Evolutionary conservation across 2,329 filamentous ascomycete species (phyloP), one percentile per base, ranked within the genome.

Genomic region (Epichloe aotearoae): DNA sequence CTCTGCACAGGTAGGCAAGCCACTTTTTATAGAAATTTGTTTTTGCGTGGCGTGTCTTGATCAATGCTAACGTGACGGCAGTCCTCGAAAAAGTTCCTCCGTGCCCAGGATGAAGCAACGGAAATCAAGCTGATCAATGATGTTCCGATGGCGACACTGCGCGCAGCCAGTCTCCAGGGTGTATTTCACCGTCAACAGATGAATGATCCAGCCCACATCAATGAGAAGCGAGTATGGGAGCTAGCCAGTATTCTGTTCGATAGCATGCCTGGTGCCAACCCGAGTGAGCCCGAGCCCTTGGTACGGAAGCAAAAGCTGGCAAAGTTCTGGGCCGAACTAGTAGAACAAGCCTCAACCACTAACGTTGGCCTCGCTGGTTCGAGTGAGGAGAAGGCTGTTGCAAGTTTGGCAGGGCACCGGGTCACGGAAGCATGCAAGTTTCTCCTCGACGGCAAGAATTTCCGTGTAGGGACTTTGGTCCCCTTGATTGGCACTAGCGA

Each of bases 211-310:
- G 73, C 72, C 20, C 72, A 66, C 50, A 66, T 71, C 19, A 79
- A 88, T 52, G 88, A 94, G 66, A 80, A 82, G 60, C 73, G 81
- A 14, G 81, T 93, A 1, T 98, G 94, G 93, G 79, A 88, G 54
- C 73, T 98, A 37, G 84, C 88, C 1, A 86, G 86, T 52, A 83
- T 96, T 38, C 75, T 98, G 3, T 98, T 95, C 61, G 89, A 95
- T 56, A 73, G 82, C n/a, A 55, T 80, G 11, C 70, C 54, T 2
- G 46, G 70, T 15, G 62, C 75, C 33, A 66, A 71, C 2, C 52
- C 66, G 3, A 69, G 74, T 1, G 58, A 70, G 11, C 61, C 66
- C 0, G 59, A 64, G 5, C 64, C 71, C 37, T 61, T 64, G 41
- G 44, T 69, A 19, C 76, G 80, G 37, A 76, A 85, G 57, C 79